phyloP scores from a whole-genome alignment of 768 basidiomycete species.

The Hydnomerulius pinastri region DNA sequence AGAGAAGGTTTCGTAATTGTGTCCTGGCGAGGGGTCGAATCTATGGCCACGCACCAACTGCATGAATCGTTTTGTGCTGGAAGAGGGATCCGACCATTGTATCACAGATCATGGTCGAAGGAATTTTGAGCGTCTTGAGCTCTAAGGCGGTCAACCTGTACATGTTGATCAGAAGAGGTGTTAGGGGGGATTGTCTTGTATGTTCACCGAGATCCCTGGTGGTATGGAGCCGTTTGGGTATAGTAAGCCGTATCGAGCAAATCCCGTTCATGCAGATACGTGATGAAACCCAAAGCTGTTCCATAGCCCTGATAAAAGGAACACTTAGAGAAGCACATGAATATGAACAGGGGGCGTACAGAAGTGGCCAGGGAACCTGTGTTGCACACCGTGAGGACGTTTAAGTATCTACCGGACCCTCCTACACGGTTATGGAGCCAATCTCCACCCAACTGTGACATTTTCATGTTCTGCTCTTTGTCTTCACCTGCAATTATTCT shows the following conservation, averaged over 20 bases:
- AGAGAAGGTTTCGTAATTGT: conserved; percentile 1
- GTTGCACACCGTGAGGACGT: conserved; percentile 93
- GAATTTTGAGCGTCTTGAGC: conserved; percentile 79
- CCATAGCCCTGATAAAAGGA: conserved; percentile 77
- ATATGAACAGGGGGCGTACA: conserved; percentile 37
- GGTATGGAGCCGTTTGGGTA: conserved; percentile 93
- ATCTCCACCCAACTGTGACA: conserved; percentile 83
- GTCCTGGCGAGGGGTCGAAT: neutral
- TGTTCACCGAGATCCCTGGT: conserved; percentile 82
- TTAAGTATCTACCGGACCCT: conserved; percentile 52
- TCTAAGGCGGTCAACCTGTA: conserved; percentile 86
- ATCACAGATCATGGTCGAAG: conserved; percentile 94
- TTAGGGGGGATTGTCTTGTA: neutral
- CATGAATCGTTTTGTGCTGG: conserved; percentile 83
- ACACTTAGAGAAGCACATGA: conserved; percentile 5
- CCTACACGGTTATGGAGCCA: conserved; percentile 63
- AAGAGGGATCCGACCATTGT: conserved; percentile 97
- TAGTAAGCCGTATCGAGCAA: conserved; percentile 84
- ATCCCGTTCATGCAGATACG: conserved; percentile 77
- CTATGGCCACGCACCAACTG: conserved; percentile 53
- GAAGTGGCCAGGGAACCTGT: conserved; percentile 97
- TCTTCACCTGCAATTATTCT: conserved; percentile 83
- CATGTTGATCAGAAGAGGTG: neutral
- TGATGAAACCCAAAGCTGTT: conserved; percentile 92
- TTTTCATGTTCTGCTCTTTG: conserved; percentile 79